phyloP scores from a whole-genome alignment of 1,139 yeast genomes.

The Diutina catenulata region DNA sequence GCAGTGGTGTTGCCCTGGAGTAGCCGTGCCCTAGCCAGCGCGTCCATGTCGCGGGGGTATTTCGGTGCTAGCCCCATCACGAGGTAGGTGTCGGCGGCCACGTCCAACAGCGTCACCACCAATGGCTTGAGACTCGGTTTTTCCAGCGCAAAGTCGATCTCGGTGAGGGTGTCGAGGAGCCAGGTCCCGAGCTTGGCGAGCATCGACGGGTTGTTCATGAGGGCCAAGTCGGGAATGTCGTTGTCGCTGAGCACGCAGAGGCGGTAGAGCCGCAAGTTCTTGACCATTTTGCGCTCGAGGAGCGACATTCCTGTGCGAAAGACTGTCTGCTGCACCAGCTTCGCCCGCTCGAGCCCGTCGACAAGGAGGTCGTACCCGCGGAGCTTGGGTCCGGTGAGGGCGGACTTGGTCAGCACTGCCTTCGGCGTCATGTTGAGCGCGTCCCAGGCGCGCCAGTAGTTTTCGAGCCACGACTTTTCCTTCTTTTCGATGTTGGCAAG shows the following conservation, averaged over 20 bases:
- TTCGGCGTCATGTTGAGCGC: slow-evolving; percentile 44
- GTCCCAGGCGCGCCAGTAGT: slow-evolving; percentile 96
- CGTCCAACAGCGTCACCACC: slow-evolving; percentile 79
- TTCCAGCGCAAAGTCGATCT: slow-evolving; percentile 40
- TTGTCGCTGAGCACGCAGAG: slow-evolving; percentile 74
- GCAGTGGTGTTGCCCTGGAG: slow-evolving; percentile 18
- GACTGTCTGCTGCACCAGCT: slow-evolving; percentile 69
- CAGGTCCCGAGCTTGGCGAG: slow-evolving; percentile 77
- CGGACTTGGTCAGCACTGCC: slow-evolving; percentile 10
- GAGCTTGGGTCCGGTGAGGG: slow-evolving; percentile 16
- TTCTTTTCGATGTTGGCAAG: slow-evolving; percentile 36
- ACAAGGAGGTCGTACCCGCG: slow-evolving; percentile 47
- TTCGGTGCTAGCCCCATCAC: slow-evolving; percentile 88
- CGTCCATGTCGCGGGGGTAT: slow-evolving; percentile 52
- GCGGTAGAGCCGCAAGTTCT: slow-evolving; percentile 70
- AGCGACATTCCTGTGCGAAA: slow-evolving; percentile 84
- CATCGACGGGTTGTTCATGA: slow-evolving; percentile 80
- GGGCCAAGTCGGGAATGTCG: slow-evolving; percentile 58
- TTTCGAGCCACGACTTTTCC: slow-evolving; percentile 71
- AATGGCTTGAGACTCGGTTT: slow-evolving; percentile 52
- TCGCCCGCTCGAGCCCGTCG: slow-evolving; percentile 73
- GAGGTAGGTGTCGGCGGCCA: slow-evolving; percentile 62
- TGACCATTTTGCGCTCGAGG: slow-evolving; percentile 69
- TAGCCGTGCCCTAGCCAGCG: slow-evolving; percentile 26
- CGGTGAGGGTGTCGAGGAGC: slow-evolving; percentile 85